A percentile compares a stretch with the other conserved stretches of the same genome.
Evolutionary conservation across 495 filamentous ascomycete species (phyloP).

Genomic region (Penicillium malachiteum): DNA sequence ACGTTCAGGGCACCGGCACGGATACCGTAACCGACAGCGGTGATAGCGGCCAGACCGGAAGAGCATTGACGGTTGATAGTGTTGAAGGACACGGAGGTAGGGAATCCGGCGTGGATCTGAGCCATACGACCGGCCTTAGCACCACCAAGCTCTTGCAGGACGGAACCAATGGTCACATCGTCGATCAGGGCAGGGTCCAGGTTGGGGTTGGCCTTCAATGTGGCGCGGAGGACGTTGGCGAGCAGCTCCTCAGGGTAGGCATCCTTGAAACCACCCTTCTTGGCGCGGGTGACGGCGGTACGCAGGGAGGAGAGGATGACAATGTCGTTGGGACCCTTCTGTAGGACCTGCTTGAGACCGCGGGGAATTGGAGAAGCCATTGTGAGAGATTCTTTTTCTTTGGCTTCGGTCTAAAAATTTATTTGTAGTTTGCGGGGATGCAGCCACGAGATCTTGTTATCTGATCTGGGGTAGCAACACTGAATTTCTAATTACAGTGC

Average conservation of each 20-base stretch:
- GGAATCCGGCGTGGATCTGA: slow-evolving; percentile 75
- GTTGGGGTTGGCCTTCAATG: slow-evolving; percentile 70
- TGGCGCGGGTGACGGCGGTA: slow-evolving; percentile 78
- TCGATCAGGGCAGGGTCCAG: slow-evolving; percentile 70
- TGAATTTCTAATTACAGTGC: not conserved
- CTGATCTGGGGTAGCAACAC: not conserved
- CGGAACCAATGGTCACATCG: slow-evolving; percentile 83
- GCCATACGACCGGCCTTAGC: slow-evolving; percentile 92
- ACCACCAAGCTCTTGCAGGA: slow-evolving; percentile 86
- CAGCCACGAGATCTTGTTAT: not conserved
- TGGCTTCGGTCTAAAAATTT: not conserved
- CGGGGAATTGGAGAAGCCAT: slow-evolving; percentile 60
- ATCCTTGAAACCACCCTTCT: slow-evolving; percentile 81
- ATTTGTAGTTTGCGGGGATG: not conserved
- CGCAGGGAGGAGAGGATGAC: slow-evolving; percentile 88
- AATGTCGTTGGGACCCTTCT: slow-evolving; percentile 76
- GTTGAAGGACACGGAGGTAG: slow-evolving; percentile 70
- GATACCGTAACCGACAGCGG: slow-evolving; percentile 68
- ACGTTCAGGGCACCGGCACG: slow-evolving; percentile 66
- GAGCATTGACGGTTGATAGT: slow-evolving; percentile 88
- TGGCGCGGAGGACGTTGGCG: slow-evolving; percentile 76
- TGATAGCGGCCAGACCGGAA: slow-evolving; percentile 73
- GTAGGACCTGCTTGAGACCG: slow-evolving; percentile 73
- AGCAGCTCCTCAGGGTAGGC: slow-evolving; percentile 90
- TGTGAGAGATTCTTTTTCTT: not conserved